Evolutionary conservation across 257 asterid genomes (phyloP).

Genomic region (Solanum sitiens): DNA sequence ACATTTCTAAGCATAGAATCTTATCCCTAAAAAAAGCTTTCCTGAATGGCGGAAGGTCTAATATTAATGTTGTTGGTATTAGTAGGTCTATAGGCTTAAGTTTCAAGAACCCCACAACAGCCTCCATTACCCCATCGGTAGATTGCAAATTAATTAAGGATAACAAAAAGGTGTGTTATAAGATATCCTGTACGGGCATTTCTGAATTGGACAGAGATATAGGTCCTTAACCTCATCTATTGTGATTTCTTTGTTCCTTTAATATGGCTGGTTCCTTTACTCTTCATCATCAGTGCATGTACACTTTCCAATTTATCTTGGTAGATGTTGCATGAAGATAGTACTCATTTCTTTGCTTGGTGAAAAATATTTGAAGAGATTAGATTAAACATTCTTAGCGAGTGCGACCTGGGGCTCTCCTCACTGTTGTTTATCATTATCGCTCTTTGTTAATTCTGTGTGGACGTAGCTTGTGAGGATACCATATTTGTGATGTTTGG

Average conservation of each 20-base stretch:
- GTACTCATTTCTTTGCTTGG: not conserved
- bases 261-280: not conserved
- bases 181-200: not conserved
- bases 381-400: not conserved
- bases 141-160: not conserved
- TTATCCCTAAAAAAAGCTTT: not conserved
- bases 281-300: not conserved
- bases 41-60: not conserved
- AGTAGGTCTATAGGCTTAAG: not conserved
- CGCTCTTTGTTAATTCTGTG: not conserved
- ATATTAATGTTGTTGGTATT: not conserved
- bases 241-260: not conserved
- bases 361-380: not conserved
- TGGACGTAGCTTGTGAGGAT: not conserved
- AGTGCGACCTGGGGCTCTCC: not conserved
- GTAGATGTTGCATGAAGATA: not conserved
- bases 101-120: not conserved
- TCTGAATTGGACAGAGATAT: not conserved
- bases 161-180: not conserved
- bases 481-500: not conserved
- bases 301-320: not conserved
- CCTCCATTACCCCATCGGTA: not conserved
- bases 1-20: not conserved
- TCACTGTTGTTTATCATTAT: not conserved
- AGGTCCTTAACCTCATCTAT: not conserved